Conservation (phyloP, 2,329 filamentous ascomycete genomes). For the Trichoderma koningiopsis region DNA sequence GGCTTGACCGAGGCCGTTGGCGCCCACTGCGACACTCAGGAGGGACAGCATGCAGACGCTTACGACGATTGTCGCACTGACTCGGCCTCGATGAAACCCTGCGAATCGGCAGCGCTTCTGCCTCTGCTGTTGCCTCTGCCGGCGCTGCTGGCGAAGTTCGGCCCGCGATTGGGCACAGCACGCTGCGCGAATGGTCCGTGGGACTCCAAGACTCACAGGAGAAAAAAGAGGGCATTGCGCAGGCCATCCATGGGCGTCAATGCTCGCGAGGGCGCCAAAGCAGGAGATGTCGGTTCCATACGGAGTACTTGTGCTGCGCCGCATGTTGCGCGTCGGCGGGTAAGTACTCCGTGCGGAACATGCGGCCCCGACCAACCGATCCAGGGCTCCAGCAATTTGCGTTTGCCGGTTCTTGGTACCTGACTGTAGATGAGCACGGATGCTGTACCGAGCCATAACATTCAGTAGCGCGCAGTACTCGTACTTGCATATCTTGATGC, state of each 20-base stretch:
- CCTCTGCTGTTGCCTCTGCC: neutral
- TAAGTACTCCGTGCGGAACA: slow-evolving; percentile 4
- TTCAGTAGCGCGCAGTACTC: neutral
- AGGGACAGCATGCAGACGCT: slow-evolving; percentile 13
- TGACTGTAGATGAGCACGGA: neutral
- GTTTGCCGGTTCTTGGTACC: neutral
- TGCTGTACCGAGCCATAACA: too few species aligned
- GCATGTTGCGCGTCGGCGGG: slow-evolving; percentile 4
- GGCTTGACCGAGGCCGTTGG: neutral
- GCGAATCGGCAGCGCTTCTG: slow-evolving; percentile 4
- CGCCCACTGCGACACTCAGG: slow-evolving; percentile 10
- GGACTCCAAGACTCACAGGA: neutral
- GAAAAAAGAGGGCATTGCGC: neutral
- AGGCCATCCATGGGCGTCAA: neutral
- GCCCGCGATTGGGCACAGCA: neutral
- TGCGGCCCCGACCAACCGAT: neutral
- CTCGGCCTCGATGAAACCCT: slow-evolving; percentile 17
- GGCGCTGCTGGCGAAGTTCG: neutral
- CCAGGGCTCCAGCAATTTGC: neutral
- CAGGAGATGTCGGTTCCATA: neutral
- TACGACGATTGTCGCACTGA: slow-evolving; percentile 9
- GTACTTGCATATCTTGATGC: neutral
- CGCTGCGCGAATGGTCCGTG: neutral
- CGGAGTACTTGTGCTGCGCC: neutral
- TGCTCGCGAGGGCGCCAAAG: slow-evolving; percentile 13